A percentile compares a stretch with the other conserved stretches of the same genome.
Conservation (phyloP, 2,329 filamentous ascomycete genomes). For the Monilinia polystroma region DNA sequence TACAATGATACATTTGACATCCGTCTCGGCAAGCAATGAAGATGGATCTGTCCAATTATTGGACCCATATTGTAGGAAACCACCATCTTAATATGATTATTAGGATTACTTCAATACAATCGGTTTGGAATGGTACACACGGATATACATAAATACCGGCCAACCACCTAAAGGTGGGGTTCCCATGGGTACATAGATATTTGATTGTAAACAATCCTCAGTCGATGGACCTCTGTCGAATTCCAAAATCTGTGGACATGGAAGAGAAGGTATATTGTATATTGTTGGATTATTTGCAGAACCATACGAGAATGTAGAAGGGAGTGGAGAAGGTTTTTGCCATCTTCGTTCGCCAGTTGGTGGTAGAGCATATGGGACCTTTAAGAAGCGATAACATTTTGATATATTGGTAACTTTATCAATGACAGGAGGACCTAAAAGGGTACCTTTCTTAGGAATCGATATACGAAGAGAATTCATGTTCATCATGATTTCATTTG, state of each 20-base stretch:
- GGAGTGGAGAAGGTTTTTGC: conserved; percentile 6
- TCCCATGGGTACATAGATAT: conserved; percentile 17
- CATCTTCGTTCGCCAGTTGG: conserved; percentile 18
- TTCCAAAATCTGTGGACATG: conserved; percentile 14
- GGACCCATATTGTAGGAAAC: conserved; percentile 39
- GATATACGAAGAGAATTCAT: conserved; percentile 12
- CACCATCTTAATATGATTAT: conserved; percentile 46
- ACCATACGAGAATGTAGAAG: conserved; percentile 11
- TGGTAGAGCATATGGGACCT: conserved; percentile 21
- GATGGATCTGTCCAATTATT: conserved; percentile 45
- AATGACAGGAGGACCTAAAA: conserved; percentile 5
- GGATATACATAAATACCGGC: conserved; percentile 22
- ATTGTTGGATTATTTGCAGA: not conserved
- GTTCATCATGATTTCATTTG: not conserved
- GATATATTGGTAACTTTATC: conserved; percentile 8
- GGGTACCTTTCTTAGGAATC: conserved; percentile 1
- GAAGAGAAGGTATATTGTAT: not conserved
- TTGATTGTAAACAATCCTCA: conserved; percentile 22
- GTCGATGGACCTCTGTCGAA: not conserved
- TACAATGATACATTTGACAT: conserved; percentile 57
- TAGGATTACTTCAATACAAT: not conserved
- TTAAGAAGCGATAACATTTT: conserved; percentile 45
- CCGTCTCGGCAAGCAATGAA: conserved; percentile 61
- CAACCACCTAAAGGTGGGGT: conserved; percentile 14
- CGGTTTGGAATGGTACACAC: not conserved